phyloP scores from a whole-genome alignment of 2,329 filamentous ascomycete species.

The Graphiopsis chlorocephala region DNA sequence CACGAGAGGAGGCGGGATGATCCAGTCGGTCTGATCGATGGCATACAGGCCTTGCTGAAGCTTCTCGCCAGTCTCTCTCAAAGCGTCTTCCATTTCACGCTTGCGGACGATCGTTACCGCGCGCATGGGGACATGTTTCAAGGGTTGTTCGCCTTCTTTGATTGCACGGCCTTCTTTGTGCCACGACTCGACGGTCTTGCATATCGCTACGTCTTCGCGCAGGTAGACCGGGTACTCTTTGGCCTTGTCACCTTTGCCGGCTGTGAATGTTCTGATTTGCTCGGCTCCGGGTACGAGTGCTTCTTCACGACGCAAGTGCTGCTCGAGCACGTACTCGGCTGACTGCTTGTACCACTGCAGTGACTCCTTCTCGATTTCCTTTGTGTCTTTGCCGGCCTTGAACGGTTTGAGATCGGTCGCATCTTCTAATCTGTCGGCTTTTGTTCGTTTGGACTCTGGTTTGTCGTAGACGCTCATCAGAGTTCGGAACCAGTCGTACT shows the following conservation, averaged over 20 bases:
- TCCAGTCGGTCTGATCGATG: slow-evolving; percentile 86
- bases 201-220: slow-evolving; percentile 74
- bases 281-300: slow-evolving; percentile 68
- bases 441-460: slow-evolving; percentile 55
- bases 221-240: slow-evolving; percentile 78
- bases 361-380: slow-evolving; percentile 51
- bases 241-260: slow-evolving; percentile 68
- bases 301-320: slow-evolving; percentile 89
- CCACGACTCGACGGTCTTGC: slow-evolving; percentile 94
- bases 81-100: slow-evolving; percentile 82
- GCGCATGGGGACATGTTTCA: slow-evolving; percentile 86
- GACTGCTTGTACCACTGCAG: slow-evolving; percentile 86
- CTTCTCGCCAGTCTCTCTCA: slow-evolving; percentile 76
- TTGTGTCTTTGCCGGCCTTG: slow-evolving; percentile 59
- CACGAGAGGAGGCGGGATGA: slow-evolving; percentile 78
- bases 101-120: slow-evolving; percentile 85
- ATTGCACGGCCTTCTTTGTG: slow-evolving; percentile 90
- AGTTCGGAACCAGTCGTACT: slow-evolving; percentile 84
- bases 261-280: slow-evolving; percentile 71
- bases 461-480: slow-evolving; percentile 72
- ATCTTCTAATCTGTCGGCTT: slow-evolving; percentile 77
- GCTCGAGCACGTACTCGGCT: slow-evolving; percentile 76
- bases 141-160: slow-evolving; percentile 64
- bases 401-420: slow-evolving; percentile 70
- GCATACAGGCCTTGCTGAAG: slow-evolving; percentile 83